Evolutionary conservation across 208 protist genomes (phyloP).

Genomic region (Leishmania martiniquensis): DNA sequence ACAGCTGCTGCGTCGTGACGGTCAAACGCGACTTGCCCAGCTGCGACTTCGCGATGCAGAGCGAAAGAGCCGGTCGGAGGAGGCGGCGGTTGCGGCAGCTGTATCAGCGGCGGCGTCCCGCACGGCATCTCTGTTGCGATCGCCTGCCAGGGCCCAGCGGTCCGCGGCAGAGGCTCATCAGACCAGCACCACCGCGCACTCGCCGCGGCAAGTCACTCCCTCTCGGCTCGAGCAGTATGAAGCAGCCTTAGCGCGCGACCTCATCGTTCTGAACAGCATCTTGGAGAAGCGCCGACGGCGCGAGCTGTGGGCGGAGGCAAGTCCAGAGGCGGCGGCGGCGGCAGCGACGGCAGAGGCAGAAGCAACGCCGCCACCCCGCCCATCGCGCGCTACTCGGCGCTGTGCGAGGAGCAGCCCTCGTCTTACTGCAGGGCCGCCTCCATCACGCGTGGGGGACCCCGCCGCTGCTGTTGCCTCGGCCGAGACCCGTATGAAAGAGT

Average conservation of each 20-base stretch:
- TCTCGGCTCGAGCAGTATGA: constrained; percentile 24
- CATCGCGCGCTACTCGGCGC: neutral
- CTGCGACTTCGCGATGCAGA: constrained; percentile 2
- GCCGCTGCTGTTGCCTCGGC: neutral
- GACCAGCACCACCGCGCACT: neutral
- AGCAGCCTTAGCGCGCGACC: constrained; percentile 15
- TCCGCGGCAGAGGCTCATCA: neutral
- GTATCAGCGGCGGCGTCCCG: constrained; percentile 22
- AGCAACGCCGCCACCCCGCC: neutral
- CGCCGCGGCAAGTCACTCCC: neutral
- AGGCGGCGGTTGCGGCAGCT: constrained; percentile 10
- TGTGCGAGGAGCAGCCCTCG: neutral
- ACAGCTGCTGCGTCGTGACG: constrained; percentile 13
- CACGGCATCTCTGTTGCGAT: constrained; percentile 1
- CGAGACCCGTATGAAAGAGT: neutral
- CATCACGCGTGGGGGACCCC: neutral
- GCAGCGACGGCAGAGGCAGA: neutral
- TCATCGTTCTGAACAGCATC: constrained; percentile 18
- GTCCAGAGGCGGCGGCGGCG: constrained; percentile 16
- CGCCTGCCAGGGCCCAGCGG: no score
- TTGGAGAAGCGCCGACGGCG: constrained; percentile 31
- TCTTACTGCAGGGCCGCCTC: constrained; percentile 7
- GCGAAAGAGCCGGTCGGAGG: constrained; percentile 12
- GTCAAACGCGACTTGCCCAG: neutral
- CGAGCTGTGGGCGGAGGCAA: constrained; percentile 19